Base-by-base conservation (phyloP, 148 eudicot genomes). In the Vaccinium corymbosum region DNA sequence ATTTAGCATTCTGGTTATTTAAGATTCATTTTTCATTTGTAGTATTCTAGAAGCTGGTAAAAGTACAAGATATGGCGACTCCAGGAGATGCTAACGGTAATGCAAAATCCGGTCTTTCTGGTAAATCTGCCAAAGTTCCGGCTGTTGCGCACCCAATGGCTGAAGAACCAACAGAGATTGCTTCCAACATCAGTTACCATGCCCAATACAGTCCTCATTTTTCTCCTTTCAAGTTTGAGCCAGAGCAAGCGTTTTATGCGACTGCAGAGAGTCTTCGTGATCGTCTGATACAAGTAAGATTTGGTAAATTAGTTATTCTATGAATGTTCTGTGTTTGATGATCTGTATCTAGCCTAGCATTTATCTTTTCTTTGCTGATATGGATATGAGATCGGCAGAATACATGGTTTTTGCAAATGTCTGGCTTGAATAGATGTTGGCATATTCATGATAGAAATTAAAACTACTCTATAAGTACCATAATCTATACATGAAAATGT, bases 191-290 rank as follows among this genome's bases (percentile, higher is more conserved):
- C 84, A 92, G 84, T 86, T 97, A 95, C 85, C 99, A 97, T 81
- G 96, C 96, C 71, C 94, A 90, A 71, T 95, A 90, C 76, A 94
- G 92, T 85, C 99, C 99, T 89, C 98, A 97, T 91, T 97, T 97
- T 88, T 94, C 99, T 35, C 95, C 95, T 82, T 84, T 92, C 79
- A 97, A 93, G 90, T 97, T 97, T 68, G 96, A 95, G 88, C 98
- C 97, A 7, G 97, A 94, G 88, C 99, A 97, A 87, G 98, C 98
- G 50, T 97, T 88, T 87, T 94, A 93, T 85, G 99, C 99, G 61
- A 94, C 99, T 82, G 99, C 99, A 73, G 97, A 97, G 90, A 97
- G 99, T 78, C 95, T 94, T 57, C 96, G 97, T 70, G 98, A 97
- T 89, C 97, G 94, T 79, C 91, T 97, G 51, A 89, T 95, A 82